Conservation (phyloP, 2,329 filamentous ascomycete genomes). For the Chaetothyriales sp. region DNA sequence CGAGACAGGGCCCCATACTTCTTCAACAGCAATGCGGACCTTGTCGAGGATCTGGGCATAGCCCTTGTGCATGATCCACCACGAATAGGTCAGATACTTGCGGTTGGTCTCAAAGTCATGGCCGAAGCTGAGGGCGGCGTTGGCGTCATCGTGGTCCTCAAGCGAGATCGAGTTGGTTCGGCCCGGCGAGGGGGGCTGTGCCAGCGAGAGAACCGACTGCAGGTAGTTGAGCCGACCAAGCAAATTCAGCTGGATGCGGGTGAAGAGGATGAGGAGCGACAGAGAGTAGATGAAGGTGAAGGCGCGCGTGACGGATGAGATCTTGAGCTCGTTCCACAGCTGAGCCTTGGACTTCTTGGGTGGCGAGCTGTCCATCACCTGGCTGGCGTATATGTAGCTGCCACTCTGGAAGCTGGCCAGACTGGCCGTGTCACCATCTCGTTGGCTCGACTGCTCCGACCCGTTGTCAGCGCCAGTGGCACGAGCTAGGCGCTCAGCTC, state of each 20-base stretch:
- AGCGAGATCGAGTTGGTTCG: slow-evolving; percentile 48
- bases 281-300: slow-evolving; percentile 89
- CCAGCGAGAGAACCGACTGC: slow-evolving; percentile 83
- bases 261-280: slow-evolving; percentile 76
- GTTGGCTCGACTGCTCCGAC: slow-evolving; percentile 50
- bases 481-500: slow-evolving; percentile 45
- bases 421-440: slow-evolving; percentile 71
- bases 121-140: slow-evolving; percentile 61
- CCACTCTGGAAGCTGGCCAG: slow-evolving; percentile 63
- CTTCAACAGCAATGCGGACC: slow-evolving; percentile 71
- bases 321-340: slow-evolving; percentile 94
- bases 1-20: slow-evolving; percentile 78
- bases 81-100: slow-evolving; percentile 89
- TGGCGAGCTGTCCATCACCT: slow-evolving; percentile 39
- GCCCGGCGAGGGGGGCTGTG: slow-evolving; percentile 51
- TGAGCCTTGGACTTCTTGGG: slow-evolving; percentile 69
- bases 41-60: slow-evolving; percentile 70
- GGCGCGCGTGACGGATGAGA: slow-evolving; percentile 73
- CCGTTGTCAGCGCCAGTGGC: slow-evolving; percentile 37
- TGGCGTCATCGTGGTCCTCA: slow-evolving; percentile 86
- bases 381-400: slow-evolving; percentile 69
- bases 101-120: slow-evolving; percentile 94
- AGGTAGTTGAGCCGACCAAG: slow-evolving; percentile 90
- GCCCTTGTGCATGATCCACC: slow-evolving; percentile 89
- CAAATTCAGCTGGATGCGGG: slow-evolving; percentile 89